These are phyloP conservation scores for Hypoxylon sp. DNA, from an alignment of 2,329 filamentous ascomycete species.

Conservation along the genomic window DNA sequence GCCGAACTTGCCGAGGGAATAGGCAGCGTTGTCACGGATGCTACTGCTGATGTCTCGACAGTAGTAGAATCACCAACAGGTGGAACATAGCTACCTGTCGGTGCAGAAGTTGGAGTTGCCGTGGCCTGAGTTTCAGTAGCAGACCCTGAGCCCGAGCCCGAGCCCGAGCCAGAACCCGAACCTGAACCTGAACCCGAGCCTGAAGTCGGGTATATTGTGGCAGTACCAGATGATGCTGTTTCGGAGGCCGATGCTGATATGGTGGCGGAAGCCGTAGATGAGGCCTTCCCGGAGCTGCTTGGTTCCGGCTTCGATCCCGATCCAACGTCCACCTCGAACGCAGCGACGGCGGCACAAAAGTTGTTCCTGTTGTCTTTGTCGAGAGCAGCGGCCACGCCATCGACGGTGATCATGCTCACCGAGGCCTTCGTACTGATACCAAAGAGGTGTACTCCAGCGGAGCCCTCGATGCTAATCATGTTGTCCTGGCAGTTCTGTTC, in stretches of 20 bases:
- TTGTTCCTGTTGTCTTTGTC: slow-evolving; percentile 76
- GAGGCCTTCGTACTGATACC: slow-evolving; percentile 82
- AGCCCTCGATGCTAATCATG: slow-evolving; percentile 81
- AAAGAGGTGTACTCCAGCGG: slow-evolving; percentile 70
- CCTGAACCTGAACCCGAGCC: slow-evolving; percentile 33
- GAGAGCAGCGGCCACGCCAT: slow-evolving; percentile 68
- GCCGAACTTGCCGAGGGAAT: slow-evolving; percentile 37
- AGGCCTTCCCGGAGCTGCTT: slow-evolving; percentile 28
- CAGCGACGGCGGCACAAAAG: slow-evolving; percentile 74
- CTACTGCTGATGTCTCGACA: slow-evolving; percentile 14
- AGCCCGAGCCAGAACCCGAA: slow-evolving; percentile 32
- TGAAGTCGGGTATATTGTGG: slow-evolving; percentile 11
- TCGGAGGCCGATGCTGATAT: slow-evolving; percentile 26
- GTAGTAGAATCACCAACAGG: slow-evolving; percentile 45
- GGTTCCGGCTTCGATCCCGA: slow-evolving; percentile 29
- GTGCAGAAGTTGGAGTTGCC: slow-evolving; percentile 30
- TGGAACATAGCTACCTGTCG: slow-evolving; percentile 47
- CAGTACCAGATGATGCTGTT: slow-evolving; percentile 17
- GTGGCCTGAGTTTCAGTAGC: slow-evolving; percentile 35
- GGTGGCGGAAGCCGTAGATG: slow-evolving; percentile 25
- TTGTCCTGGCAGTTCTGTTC: slow-evolving; percentile 81
- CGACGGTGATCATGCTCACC: slow-evolving; percentile 78
- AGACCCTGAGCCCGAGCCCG: slow-evolving; percentile 21
- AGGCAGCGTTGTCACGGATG: slow-evolving; percentile 38
- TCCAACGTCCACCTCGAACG: slow-evolving; percentile 58